These are phyloP conservation scores for Trypanosoma boissoni DNA, from an alignment of 208 protist genomes.

Conservation along the genomic window DNA sequence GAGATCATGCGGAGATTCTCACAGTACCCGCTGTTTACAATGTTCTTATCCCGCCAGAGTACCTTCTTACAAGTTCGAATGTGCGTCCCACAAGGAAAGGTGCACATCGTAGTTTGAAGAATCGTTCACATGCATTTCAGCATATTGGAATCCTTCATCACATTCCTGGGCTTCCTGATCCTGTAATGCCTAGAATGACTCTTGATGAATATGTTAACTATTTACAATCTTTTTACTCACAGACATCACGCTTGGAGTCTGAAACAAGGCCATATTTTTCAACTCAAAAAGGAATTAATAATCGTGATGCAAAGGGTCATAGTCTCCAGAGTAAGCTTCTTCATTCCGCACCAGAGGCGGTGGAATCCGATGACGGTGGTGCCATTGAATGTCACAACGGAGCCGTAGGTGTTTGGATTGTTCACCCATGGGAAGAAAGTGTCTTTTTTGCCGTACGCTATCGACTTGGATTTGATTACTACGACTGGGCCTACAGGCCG, in stretches of 20 bases:
- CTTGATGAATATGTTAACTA: conserved; percentile 6
- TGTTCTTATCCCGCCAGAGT: conserved; percentile 14
- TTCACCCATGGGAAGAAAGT: conserved; percentile 24
- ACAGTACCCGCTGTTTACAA: conserved; percentile 19
- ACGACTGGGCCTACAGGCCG: conserved; percentile 16
- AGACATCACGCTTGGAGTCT: not conserved
- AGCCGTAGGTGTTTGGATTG: conserved; percentile 23
- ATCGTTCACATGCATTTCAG: conserved; percentile 2
- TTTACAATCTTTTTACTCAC: not conserved
- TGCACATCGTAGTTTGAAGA: too few species aligned
- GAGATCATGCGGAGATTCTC: not conserved
- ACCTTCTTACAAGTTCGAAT: not conserved
- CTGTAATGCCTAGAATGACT: not conserved
- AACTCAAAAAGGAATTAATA: conserved; percentile 2
- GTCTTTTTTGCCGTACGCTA: conserved; percentile 24
- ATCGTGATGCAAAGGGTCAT: not conserved
- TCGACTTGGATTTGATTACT: conserved; percentile 1
- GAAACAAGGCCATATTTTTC: not conserved
- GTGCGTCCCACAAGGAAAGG: too few species aligned
- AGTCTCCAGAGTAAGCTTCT: not conserved
- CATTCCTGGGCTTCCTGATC: conserved; percentile 26
- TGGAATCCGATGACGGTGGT: not conserved
- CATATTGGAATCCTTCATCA: conserved; percentile 18
- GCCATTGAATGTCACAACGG: not conserved
- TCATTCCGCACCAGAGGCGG: not conserved